Evolutionary conservation across 2,329 filamentous ascomycete species (phyloP).

Genomic region (Ceratocystis cacaofunesta): DNA sequence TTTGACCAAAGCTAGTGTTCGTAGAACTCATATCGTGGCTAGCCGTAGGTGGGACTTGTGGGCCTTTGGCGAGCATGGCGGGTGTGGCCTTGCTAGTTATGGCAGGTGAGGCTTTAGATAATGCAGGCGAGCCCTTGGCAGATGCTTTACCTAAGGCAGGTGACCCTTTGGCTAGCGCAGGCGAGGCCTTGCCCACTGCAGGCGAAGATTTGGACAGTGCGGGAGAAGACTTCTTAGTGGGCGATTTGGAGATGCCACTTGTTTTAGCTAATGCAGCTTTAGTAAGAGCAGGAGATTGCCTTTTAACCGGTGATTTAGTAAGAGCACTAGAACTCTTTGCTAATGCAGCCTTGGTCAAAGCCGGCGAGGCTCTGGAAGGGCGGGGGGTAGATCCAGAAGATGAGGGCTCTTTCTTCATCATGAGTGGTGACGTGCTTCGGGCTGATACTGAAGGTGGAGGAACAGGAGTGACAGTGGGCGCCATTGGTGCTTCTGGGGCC

Average conservation of each 20-base stretch:
- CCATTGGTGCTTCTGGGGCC: conserved; percentile 15
- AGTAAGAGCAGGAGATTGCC: conserved; percentile 13
- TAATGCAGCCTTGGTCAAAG: conserved; percentile 7
- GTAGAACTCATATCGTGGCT: conserved; percentile 10
- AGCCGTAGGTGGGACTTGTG: conserved; percentile 8
- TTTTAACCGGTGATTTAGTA: conserved; percentile 7
- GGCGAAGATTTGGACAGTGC: conserved; percentile 8
- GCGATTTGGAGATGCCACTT: conserved; percentile 11
- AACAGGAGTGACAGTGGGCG: conserved; percentile 4
- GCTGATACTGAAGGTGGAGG: conserved; percentile 4
- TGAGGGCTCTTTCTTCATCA: conserved; percentile 13
- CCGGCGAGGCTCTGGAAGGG: conserved; percentile 9
- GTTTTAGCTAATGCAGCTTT: conserved; percentile 13
- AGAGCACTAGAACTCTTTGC: neutral
- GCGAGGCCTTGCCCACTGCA: conserved; percentile 7
- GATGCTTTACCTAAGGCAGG: conserved; percentile 10
- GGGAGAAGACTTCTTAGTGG: conserved; percentile 12
- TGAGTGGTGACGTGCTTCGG: conserved; percentile 12
- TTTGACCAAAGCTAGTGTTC: conserved; percentile 4
- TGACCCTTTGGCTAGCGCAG: conserved; percentile 8
- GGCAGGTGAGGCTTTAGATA: conserved; percentile 13
- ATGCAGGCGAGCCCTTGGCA: conserved; percentile 10
- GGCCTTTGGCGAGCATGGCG: neutral
- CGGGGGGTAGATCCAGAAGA: conserved; percentile 3
- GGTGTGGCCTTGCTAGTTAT: conserved; percentile 10